A percentile compares a stretch with the other conserved stretches of the same genome.
Evolutionary conservation across 306 rosid genomes (phyloP).

Genomic region (Acacia crassicarpa): DNA sequence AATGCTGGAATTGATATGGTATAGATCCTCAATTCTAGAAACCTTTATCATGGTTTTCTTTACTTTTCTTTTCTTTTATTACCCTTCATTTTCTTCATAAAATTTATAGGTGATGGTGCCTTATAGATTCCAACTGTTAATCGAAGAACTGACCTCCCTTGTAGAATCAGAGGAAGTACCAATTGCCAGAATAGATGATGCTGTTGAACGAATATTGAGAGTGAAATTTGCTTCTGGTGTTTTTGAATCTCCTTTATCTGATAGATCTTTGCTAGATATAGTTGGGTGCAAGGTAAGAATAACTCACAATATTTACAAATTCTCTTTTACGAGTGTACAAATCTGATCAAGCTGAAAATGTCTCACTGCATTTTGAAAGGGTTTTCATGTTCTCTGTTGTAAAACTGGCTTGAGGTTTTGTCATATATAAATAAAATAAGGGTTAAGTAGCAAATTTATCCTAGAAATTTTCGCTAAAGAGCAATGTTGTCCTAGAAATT

Average conservation of each 20-base stretch:
- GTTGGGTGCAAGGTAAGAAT: constrained; percentile 84
- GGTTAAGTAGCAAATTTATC: no score
- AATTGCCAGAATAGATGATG: constrained; percentile 72
- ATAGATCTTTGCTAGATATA: constrained; percentile 67
- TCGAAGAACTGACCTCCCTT: constrained; percentile 57
- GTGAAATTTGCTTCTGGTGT: constrained; percentile 80
- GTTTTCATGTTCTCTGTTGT: not conserved
- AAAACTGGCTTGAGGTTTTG: not conserved
- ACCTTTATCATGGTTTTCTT: not conserved
- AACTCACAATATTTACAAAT: constrained; percentile 15
- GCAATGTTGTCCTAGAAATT: no score
- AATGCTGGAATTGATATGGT: constrained; percentile 95
- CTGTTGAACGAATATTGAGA: constrained; percentile 82
- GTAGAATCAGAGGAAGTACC: constrained; percentile 69
- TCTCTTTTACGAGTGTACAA: not conserved
- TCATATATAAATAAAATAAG: not conserved
- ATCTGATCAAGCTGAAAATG: constrained; percentile 10
- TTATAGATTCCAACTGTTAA: constrained; percentile 43
- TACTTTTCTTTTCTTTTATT: not conserved
- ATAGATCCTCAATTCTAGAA: constrained; percentile 25
- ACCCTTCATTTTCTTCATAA: constrained; percentile 20
- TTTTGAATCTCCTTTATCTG: constrained; percentile 72
- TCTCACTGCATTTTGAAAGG: not conserved
- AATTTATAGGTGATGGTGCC: constrained; percentile 81
- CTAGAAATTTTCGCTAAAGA: no score